Percentiles rank a stretch among this genome's conserved stretches.
Evolutionary conservation across 2,329 filamentous ascomycete genomes (phyloP).

Genomic region (Hyphodiscus sp.): DNA sequence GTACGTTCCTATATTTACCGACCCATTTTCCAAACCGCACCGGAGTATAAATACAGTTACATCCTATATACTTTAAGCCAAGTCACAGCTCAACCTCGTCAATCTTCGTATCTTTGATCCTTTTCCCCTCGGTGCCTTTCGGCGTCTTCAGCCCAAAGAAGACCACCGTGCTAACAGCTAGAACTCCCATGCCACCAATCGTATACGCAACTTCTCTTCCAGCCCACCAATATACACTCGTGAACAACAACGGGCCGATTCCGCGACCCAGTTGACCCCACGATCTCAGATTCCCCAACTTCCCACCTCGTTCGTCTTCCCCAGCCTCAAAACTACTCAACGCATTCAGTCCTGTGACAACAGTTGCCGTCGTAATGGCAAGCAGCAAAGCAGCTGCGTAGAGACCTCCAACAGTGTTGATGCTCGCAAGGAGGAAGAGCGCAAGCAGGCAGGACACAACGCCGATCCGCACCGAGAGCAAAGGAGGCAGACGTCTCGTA

Average conservation of each 20-base stretch:
- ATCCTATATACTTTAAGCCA: not conserved
- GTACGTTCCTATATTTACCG: not conserved
- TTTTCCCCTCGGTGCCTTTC: constrained; percentile 21
- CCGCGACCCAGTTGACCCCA: constrained; percentile 85
- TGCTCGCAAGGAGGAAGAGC: constrained; percentile 70
- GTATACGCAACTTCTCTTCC: constrained; percentile 80
- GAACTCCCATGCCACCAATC: constrained; percentile 74
- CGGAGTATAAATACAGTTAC: not conserved
- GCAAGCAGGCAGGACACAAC: constrained; percentile 70
- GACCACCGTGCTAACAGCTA: constrained; percentile 63
- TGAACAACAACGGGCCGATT: constrained; percentile 83
- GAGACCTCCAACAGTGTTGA: constrained; percentile 61
- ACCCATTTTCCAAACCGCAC: not conserved
- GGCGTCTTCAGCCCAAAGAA: constrained; percentile 59
- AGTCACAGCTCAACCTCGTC: constrained; percentile 15
- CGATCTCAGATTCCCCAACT: constrained; percentile 74
- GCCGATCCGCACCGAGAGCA: constrained; percentile 73
- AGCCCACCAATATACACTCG: constrained; percentile 97
- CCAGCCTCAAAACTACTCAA: constrained; percentile 84
- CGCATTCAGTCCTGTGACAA: constrained; percentile 89
- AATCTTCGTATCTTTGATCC: constrained; percentile 20
- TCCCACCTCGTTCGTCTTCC: constrained; percentile 74
- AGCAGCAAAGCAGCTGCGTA: constrained; percentile 79
- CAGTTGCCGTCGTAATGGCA: constrained; percentile 86
- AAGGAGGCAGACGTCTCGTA: constrained; percentile 74